phyloP scores from a whole-genome alignment of 306 rosid species.

The Cicer cuneatum region DNA sequence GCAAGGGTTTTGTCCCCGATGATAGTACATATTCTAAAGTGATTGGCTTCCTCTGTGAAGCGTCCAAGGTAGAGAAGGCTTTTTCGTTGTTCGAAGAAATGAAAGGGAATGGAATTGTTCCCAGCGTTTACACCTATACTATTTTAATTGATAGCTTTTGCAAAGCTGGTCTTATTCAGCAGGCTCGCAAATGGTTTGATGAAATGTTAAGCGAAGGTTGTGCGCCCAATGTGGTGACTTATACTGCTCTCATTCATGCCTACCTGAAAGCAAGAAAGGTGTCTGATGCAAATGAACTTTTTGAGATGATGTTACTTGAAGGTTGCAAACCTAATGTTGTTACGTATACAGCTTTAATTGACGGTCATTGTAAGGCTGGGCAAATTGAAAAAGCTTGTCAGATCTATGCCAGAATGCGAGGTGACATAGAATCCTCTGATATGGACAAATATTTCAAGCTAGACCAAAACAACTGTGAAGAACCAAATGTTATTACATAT shows the following conservation, averaged over 20 bases:
- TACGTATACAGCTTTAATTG: conserved; percentile 82
- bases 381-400: conserved; percentile 76
- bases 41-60: conserved; percentile 75
- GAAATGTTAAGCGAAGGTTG: conserved; percentile 83
- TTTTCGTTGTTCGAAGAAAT: conserved; percentile 74
- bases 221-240: conserved; percentile 81
- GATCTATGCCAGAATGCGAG: conserved; percentile 78
- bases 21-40: conserved; percentile 80
- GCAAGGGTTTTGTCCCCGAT: conserved; percentile 81
- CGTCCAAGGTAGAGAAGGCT: conserved; percentile 80
- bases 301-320: conserved; percentile 72
- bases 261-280: conserved; percentile 78
- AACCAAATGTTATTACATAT: conserved; percentile 73
- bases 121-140: conserved; percentile 84
- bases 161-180: conserved; percentile 81
- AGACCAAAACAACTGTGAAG: conserved; percentile 45
- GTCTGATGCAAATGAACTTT: conserved; percentile 67
- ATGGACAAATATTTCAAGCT: conserved; percentile 73
- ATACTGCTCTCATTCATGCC: conserved; percentile 84
- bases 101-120: conserved; percentile 73
- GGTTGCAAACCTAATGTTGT: conserved; percentile 82
- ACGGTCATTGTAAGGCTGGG: conserved; percentile 86
- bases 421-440: conserved; percentile 58
- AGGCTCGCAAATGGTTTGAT: conserved; percentile 76
- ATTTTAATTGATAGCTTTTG: conserved; percentile 81